These are phyloP conservation scores for Citrus sinensis DNA, from an alignment of 345 rosid species.

Conservation along the genomic window DVS_A1.0 CM039163.1:42304001-42304500, in stretches of 20 bases:
- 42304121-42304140: neutral
- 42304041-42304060: neutral
- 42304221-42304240: neutral
- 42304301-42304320: neutral
- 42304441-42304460: neutral
- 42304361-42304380: neutral
- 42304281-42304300: neutral
- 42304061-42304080: neutral
- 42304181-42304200: neutral
- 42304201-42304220: neutral
- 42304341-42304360: neutral
- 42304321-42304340: neutral
- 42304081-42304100: neutral
- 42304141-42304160: neutral
- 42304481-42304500: constrained; percentile 38
- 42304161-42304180: neutral
- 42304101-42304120: neutral
- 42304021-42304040: neutral
- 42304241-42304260: neutral
- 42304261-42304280: neutral
- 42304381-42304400: neutral
- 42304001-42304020: neutral
- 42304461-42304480: neutral
- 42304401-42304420: neutral
- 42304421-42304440: neutral